Evolutionary conservation across 306 rosid species (phyloP).

Genomic region (Quercus rubra): DNA sequence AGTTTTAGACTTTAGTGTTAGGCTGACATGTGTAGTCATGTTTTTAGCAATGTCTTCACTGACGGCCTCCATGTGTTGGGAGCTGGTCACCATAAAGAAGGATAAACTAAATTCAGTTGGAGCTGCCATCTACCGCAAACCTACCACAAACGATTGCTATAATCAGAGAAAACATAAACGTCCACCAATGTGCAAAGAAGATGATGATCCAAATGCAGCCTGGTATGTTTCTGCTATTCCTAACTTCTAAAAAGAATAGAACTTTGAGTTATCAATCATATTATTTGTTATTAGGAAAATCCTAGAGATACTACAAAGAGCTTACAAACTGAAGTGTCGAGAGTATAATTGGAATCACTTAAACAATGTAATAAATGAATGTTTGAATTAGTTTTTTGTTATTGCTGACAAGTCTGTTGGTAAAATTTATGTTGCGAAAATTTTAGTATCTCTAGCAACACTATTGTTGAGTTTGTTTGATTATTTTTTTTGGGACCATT

Average conservation of each 20-base stretch:
- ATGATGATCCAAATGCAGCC: conserved; percentile 88
- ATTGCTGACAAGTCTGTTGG: too few relatives aligned
- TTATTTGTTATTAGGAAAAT: too few relatives aligned
- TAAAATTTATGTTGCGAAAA: too few relatives aligned
- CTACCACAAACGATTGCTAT: conserved; percentile 71
- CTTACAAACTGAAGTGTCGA: too few relatives aligned
- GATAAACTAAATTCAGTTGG: conserved; percentile 57
- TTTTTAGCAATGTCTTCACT: conserved; percentile 63
- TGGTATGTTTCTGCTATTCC: conserved; percentile 43
- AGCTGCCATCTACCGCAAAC: conserved; percentile 81
- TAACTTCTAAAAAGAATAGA: too few relatives aligned
- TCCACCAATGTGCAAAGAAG: conserved; percentile 77
- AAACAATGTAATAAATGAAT: too few relatives aligned
- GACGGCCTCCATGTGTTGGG: conserved; percentile 86
- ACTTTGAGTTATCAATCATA: too few relatives aligned
- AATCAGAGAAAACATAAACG: conserved; percentile 53
- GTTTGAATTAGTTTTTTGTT: too few relatives aligned
- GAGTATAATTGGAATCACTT: too few relatives aligned
- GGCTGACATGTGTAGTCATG: conserved; percentile 11
- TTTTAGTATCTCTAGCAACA: background rate
- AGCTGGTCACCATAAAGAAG: conserved; percentile 73
- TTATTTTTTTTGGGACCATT: background rate
- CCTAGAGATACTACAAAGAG: too few relatives aligned
- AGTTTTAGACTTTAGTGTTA: background rate
- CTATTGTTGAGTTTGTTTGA: background rate